Evolutionary conservation across 1,284 basidiomycete species (phyloP).

Genomic region (Ustilago sp.): DNA sequence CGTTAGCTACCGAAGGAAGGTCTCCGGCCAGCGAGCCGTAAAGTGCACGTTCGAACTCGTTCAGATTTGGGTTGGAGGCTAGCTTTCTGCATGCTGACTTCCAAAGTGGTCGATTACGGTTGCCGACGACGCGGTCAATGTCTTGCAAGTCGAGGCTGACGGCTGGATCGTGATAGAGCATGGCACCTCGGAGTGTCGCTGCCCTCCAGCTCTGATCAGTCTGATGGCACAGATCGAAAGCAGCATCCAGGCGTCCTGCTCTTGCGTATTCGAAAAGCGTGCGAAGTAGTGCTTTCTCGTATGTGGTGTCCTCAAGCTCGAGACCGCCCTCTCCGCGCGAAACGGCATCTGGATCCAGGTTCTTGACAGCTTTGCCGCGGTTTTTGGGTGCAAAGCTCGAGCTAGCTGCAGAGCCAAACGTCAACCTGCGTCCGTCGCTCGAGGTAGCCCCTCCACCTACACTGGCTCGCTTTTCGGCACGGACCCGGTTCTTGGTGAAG

Average conservation of each 20-base stretch:
- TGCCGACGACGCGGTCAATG: constrained; percentile 57
- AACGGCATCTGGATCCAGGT: constrained; percentile 65
- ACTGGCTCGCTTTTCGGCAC: constrained; percentile 59
- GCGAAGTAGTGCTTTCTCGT: constrained; percentile 81
- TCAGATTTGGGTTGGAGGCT: constrained; percentile 73
- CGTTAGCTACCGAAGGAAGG: constrained; percentile 78
- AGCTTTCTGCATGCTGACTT: constrained; percentile 63
- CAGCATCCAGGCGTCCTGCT: constrained; percentile 83
- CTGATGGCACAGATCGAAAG: constrained; percentile 83
- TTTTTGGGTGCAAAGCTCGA: constrained; percentile 48
- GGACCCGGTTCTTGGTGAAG: constrained; percentile 65
- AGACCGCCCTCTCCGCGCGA: constrained; percentile 55
- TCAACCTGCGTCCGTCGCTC: constrained; percentile 28
- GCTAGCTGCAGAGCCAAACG: constrained; percentile 45
- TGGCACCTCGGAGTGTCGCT: constrained; percentile 82
- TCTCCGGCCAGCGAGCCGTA: constrained; percentile 91
- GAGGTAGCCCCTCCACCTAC: constrained; percentile 26
- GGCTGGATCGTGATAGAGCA: constrained; percentile 62
- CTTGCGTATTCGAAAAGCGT: constrained; percentile 82
- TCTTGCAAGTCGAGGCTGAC: constrained; percentile 45
- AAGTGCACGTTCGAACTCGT: constrained; percentile 81
- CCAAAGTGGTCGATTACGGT: constrained; percentile 65
- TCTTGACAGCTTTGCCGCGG: constrained; percentile 53
- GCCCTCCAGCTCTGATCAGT: constrained; percentile 92
- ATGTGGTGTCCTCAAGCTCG: constrained; percentile 71